Evolutionary conservation across 768 basidiomycete genomes (phyloP), one percentile per base, ranked within the genome.

Genomic region (Kwoniella dendrophila): DNA sequence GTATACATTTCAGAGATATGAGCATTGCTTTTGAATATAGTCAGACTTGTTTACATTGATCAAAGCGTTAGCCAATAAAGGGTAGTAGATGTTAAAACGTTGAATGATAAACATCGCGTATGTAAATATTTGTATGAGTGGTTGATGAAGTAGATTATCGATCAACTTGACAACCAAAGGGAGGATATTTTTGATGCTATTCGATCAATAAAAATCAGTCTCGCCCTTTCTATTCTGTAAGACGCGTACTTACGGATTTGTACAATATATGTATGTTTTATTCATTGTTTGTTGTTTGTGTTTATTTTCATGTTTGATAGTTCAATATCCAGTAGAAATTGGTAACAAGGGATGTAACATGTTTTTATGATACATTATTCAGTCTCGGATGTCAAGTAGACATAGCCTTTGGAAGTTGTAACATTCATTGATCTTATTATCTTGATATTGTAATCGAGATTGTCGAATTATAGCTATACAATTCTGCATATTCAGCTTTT

Each of bases 81-180:
- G 10, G 12, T 18, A n/a, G 41, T 24, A 56, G 26, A 16, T n/a
- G 38, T 29, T 56, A 20, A 24, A 45, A 56, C 41, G 55, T 56
- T 56, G 55, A 47, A 56, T 56, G 55, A 56, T 56, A 56, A 56
- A 56, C 55, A 56, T 45, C 55, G 34, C 44, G 29, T 45, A n/a
- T n/a, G n/a, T n/a, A n/a, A n/a, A n/a, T n/a, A n/a, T n/a, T n/a
- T n/a, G n/a, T n/a, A 41, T n/a, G 41, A 43, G 6, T 38, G 8
- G 12, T 24, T 49, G 27, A 36, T 20, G 27, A 26, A n/a, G 55
- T 56, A 56, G 55, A 56, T 32, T 45, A 33, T 56, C 55, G 36
- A 20, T 56, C 43, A 56, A 56, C 55, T 5, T 1, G 14, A 11
- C 24, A 56, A 11, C 45, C 55, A 56, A 26, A 32, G 22, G 26